Evolutionary conservation across 345 rosid genomes (phyloP).

Genomic region (Camelina neglecta): DNA sequence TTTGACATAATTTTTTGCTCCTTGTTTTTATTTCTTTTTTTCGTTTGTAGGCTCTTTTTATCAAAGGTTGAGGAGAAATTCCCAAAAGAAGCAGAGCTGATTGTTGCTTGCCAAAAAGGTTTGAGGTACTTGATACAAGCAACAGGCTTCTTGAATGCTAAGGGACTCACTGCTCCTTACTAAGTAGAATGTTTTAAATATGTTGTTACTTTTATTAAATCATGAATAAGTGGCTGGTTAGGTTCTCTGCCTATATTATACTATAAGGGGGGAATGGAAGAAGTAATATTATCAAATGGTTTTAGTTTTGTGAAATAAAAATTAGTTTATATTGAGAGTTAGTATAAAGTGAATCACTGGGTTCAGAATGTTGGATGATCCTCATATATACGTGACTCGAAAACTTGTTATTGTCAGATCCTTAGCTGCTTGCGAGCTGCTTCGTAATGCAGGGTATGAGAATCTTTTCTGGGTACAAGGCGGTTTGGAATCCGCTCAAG

Average conservation of each 20-base stretch:
- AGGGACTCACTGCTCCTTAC: slow-evolving; percentile 3
- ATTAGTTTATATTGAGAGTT: slow-evolving; percentile 20
- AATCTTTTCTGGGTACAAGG: slow-evolving; percentile 95
- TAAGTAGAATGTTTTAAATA: slow-evolving; percentile 8
- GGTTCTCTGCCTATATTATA: slow-evolving; percentile 1
- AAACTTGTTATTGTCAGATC: slow-evolving; percentile 58
- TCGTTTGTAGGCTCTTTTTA: slow-evolving; percentile 62
- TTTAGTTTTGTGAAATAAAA: slow-evolving; percentile 24
- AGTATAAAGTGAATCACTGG: slow-evolving; percentile 6
- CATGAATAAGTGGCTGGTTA: neutral
- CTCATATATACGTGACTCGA: slow-evolving; percentile 17
- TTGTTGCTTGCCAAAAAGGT: slow-evolving; percentile 95
- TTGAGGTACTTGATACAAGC: slow-evolving; percentile 59
- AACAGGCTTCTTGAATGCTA: neutral
- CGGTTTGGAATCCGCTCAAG: slow-evolving; percentile 87
- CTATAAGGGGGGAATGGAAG: neutral
- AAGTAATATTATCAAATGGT: neutral
- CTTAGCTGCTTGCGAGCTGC: slow-evolving; percentile 86
- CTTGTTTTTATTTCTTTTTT: slow-evolving; percentile 32
- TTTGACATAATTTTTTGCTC: slow-evolving; percentile 12
- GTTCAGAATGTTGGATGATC: slow-evolving; percentile 21
- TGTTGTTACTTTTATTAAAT: neutral
- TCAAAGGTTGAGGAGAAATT: slow-evolving; percentile 74
- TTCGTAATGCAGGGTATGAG: slow-evolving; percentile 72
- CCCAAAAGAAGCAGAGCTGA: slow-evolving; percentile 77